Evolutionary conservation across 179 eudicot species (phyloP).

Genomic region (Beta lomatogona): DNA sequence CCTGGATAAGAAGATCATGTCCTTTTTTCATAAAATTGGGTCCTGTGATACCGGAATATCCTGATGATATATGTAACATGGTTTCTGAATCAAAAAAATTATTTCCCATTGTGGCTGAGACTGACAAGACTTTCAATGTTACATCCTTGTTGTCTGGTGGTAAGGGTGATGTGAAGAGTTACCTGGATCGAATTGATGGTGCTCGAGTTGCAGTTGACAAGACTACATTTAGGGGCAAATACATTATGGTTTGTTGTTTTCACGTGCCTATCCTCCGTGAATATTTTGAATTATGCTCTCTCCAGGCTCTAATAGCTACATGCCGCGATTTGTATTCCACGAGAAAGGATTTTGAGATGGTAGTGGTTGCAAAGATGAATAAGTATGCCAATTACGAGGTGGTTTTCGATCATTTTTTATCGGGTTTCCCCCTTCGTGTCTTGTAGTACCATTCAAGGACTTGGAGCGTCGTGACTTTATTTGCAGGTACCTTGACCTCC

Average conservation of each 20-base stretch:
- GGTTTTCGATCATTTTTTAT: constrained; percentile 2
- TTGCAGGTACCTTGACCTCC: no score
- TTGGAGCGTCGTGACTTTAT: no score
- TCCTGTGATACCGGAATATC: no score
- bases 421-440: no score
- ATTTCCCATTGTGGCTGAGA: neutral
- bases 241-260: neutral
- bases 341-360: neutral
- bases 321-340: neutral
- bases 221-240: neutral
- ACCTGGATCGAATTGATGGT: neutral
- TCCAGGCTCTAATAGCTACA: neutral
- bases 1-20: no score
- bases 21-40: no score
- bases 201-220: neutral
- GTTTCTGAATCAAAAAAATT: no score
- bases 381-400: neutral
- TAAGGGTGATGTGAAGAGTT: neutral
- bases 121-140: neutral
- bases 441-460: no score
- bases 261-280: neutral
- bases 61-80: no score
- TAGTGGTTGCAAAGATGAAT: neutral
- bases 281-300: fast-evolving
- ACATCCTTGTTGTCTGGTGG: neutral